phyloP scores from a whole-genome alignment of 495 filamentous ascomycete genomes.

The Ramalina intermedia region DNA sequence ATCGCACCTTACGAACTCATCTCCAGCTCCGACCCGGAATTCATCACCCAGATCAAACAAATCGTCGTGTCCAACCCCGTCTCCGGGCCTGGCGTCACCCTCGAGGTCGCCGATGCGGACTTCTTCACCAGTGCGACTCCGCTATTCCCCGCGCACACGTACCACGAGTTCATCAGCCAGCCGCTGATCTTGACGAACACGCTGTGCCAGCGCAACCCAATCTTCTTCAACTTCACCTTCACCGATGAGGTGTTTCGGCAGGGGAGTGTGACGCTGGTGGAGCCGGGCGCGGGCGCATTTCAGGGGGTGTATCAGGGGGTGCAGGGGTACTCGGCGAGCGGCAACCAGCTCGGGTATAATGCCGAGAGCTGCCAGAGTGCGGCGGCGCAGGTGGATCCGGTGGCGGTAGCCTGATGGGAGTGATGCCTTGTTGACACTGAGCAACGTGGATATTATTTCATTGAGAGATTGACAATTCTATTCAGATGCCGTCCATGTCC shows the following conservation, averaged over 20 bases:
- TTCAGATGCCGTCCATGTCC: no score
- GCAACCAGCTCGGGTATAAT: constrained; percentile 4
- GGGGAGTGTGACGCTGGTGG: constrained; percentile 4
- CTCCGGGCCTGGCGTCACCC: constrained; percentile 7
- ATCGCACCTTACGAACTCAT: constrained; percentile 6
- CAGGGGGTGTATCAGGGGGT: not conserved
- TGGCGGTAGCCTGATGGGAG: not conserved
- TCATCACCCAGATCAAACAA: constrained; percentile 7
- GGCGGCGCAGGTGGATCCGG: constrained; percentile 7
- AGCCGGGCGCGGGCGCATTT: not conserved
- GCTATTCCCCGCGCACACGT: constrained; percentile 6
- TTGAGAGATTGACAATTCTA: no score
- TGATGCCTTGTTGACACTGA: no score
- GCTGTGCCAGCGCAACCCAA: constrained; percentile 3
- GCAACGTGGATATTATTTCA: no score
- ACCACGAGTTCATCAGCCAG: constrained; percentile 7
- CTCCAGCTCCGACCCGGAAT: constrained; percentile 2
- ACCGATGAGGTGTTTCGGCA: constrained; percentile 2
- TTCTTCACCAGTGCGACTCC: constrained; percentile 1
- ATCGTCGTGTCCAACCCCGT: constrained; percentile 11
- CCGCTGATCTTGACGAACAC: constrained; percentile 5
- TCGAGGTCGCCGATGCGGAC: constrained; percentile 5
- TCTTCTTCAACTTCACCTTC: constrained; percentile 11
- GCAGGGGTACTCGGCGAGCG: constrained; percentile 7
- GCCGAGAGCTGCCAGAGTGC: constrained; percentile 1